Evolutionary conservation across 2,329 filamentous ascomycete species (phyloP).

Genomic region (Colletotrichum orbiculare): DNA sequence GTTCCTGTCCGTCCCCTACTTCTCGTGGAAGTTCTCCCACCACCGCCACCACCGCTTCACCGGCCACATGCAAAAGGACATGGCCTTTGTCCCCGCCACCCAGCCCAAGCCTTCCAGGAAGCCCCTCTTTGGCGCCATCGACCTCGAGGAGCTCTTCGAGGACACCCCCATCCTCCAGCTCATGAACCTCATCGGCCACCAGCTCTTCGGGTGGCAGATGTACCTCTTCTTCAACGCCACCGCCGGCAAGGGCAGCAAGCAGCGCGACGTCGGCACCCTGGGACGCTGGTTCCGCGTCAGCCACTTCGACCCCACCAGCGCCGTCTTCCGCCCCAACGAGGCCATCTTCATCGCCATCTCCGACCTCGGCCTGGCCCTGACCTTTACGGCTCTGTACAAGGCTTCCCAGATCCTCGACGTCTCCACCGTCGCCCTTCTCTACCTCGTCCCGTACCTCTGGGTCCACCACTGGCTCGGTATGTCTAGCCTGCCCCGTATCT

Average conservation of each 20-base stretch:
- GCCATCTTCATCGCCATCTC: slow-evolving; percentile 66
- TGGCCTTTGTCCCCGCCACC: slow-evolving; percentile 69
- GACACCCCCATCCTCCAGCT: slow-evolving; percentile 70
- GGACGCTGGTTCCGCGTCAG: slow-evolving; percentile 56
- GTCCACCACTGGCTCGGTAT: slow-evolving; percentile 76
- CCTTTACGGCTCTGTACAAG: slow-evolving; percentile 61
- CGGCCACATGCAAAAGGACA: slow-evolving; percentile 75
- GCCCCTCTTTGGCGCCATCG: slow-evolving; percentile 50
- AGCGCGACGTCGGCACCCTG: slow-evolving; percentile 49
- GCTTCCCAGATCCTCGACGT: slow-evolving; percentile 64
- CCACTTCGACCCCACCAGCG: slow-evolving; percentile 72
- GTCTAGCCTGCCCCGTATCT: slow-evolving; percentile 35
- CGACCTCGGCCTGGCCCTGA: slow-evolving; percentile 68
- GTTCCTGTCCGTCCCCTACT: slow-evolving; percentile 74
- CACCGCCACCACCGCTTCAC: slow-evolving; percentile 76
- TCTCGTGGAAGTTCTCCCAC: slow-evolving; percentile 79
- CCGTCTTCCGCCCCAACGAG: slow-evolving; percentile 70
- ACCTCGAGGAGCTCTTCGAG: slow-evolving; percentile 67
- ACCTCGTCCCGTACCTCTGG: slow-evolving; percentile 75
- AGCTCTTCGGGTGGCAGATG: slow-evolving; percentile 72
- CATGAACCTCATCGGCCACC: slow-evolving; percentile 67
- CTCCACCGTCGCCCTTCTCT: slow-evolving; percentile 68
- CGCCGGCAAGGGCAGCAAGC: slow-evolving; percentile 59
- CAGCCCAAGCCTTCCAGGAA: slow-evolving; percentile 48
- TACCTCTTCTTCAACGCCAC: slow-evolving; percentile 72